Evolutionary conservation across 805 yeast species (phyloP).

Genomic region (Starmerella floricola): DNA sequence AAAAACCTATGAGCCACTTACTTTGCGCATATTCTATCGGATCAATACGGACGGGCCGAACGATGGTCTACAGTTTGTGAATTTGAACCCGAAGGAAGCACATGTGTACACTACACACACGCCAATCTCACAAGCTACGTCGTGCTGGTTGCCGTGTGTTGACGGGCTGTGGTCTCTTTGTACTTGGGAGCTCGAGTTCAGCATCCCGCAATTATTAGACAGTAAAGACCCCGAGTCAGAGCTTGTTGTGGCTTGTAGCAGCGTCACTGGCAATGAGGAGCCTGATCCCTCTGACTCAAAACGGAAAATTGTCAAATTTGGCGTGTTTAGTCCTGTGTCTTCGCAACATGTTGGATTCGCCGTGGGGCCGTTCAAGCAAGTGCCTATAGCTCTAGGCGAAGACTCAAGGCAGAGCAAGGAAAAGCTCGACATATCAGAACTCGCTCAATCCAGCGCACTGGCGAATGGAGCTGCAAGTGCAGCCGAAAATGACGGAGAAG

Average conservation of each 20-base stretch:
- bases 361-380: constrained; percentile 69
- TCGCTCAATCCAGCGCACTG: too few species aligned
- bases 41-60: constrained; percentile 61
- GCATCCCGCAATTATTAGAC: constrained; percentile 60
- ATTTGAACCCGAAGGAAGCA: constrained; percentile 37
- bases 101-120: constrained; percentile 77
- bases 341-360: constrained; percentile 96
- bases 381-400: constrained; percentile 32
- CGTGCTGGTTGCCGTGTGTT: constrained; percentile 97
- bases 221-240: constrained; percentile 22
- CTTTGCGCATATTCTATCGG: constrained; percentile 54
- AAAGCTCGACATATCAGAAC: too few species aligned
- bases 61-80: constrained; percentile 47
- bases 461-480: too few species aligned
- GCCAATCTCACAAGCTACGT: constrained; percentile 66
- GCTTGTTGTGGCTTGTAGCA: constrained; percentile 34
- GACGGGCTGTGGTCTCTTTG: constrained; percentile 79
- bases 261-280: constrained; percentile 38
- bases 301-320: constrained; percentile 63
- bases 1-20: constrained; percentile 52
- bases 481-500: too few species aligned
- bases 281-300: constrained; percentile 66
- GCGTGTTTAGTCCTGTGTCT: constrained; percentile 69
- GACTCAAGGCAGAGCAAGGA: not conserved
- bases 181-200: constrained; percentile 85